Evolutionary conservation across 78 protist genomes (phyloP).

Genomic region (Cavenderia fasciculata): DNA sequence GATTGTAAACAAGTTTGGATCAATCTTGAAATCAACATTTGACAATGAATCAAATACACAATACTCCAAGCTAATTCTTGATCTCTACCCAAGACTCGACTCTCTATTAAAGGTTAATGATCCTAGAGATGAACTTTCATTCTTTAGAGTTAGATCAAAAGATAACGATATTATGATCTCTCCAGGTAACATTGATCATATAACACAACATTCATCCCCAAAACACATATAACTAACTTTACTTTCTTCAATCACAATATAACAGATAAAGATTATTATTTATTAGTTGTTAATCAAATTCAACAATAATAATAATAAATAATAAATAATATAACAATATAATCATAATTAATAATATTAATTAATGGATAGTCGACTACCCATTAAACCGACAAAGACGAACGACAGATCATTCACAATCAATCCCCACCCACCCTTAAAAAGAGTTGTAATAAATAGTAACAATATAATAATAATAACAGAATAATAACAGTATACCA

Average conservation of each 20-base stretch:
- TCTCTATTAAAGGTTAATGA: conserved; percentile 25
- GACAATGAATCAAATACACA: conserved; percentile 9
- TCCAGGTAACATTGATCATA: conserved; percentile 11
- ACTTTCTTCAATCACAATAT: background rate
- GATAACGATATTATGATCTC: conserved; percentile 70
- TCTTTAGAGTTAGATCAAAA: conserved; percentile 74
- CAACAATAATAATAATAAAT: conserved; percentile 2
- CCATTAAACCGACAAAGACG: too few relatives aligned
- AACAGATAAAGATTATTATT: conserved; percentile 40
- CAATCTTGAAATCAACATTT: conserved; percentile 57
- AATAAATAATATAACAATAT: background rate
- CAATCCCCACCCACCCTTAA: too few relatives aligned
- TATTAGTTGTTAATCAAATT: conserved; percentile 58
- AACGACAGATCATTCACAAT: too few relatives aligned
- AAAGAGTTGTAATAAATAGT: background rate
- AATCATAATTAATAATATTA: too few relatives aligned
- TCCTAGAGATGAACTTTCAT: conserved; percentile 39
- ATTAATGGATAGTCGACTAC: too few relatives aligned
- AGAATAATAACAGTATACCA: background rate
- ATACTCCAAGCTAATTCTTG: conserved; percentile 44
- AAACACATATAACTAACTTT: background rate
- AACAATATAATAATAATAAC: background rate
- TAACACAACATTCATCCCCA: background rate
- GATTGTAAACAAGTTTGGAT: conserved; percentile 46
- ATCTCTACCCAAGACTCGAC: conserved; percentile 29